Percentiles rank a stretch among this genome's conserved stretches.
These are phyloP conservation scores for Komagataella populi DNA, from an alignment of 805 yeast species.

Conservation along the genomic window DNA sequence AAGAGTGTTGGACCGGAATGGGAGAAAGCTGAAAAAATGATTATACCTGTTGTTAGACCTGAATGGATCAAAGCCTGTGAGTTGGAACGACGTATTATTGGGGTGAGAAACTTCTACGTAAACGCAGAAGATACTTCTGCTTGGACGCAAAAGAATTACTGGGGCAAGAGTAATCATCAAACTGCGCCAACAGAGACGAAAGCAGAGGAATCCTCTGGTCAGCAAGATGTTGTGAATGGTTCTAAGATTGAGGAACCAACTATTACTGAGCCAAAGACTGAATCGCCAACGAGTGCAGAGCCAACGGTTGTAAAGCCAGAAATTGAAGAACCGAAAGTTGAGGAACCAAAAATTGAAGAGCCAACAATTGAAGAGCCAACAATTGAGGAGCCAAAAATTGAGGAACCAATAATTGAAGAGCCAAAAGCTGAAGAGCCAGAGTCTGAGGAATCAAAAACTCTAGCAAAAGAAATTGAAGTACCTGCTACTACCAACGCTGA, in stretches of 20 bases:
- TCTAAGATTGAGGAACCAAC: neutral
- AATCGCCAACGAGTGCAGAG: conserved; percentile 2
- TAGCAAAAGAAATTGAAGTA: neutral
- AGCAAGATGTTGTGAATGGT: neutral
- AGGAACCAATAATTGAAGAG: conserved; percentile 2
- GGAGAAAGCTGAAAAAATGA: conserved; percentile 67
- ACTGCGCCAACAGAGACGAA: neutral
- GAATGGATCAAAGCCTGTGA: conserved; percentile 97
- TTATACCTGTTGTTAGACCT: conserved; percentile 89
- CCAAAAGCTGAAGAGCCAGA: neutral
- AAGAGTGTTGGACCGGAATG: conserved; percentile 56
- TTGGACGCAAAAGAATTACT: conserved; percentile 31
- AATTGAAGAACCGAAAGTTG: conserved; percentile 5
- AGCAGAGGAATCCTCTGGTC: neutral
- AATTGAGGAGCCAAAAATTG: conserved; percentile 4
- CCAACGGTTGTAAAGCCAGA: conserved; percentile 2
- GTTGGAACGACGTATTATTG: conserved; percentile 75
- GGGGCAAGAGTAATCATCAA: conserved; percentile 5
- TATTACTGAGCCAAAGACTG: conserved; percentile 3
- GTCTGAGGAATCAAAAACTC: neutral
- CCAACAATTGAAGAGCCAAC: conserved; percentile 2
- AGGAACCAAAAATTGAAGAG: conserved; percentile 4
- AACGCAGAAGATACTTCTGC: conserved; percentile 33
- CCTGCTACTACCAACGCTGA: no score
- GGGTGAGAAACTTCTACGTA: conserved; percentile 77